phyloP scores from a whole-genome alignment of 345 rosid species.

The Salix viminalis region DNA sequence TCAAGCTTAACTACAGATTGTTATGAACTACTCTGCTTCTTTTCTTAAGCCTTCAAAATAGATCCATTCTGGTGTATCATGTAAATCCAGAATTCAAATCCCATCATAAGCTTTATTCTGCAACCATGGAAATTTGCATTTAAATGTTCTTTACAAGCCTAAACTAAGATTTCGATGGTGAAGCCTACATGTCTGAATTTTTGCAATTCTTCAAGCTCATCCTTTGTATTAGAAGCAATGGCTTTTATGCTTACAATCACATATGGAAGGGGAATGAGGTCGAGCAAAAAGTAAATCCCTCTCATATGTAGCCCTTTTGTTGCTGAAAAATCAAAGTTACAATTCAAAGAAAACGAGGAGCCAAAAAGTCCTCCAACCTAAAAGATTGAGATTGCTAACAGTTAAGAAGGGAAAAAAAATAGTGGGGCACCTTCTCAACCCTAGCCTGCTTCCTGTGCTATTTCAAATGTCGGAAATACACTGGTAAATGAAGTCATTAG shows the following conservation, averaged over 20 bases:
- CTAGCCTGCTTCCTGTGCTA: constrained; percentile 11
- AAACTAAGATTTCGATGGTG: not conserved
- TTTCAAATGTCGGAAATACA: not conserved
- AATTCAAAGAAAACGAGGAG: not conserved
- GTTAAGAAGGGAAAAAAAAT: constrained; percentile 36
- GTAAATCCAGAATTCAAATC: not conserved
- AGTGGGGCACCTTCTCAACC: constrained; percentile 29
- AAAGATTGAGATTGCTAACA: not conserved
- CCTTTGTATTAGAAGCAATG: not conserved
- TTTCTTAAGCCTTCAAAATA: not conserved
- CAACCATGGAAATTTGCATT: not conserved
- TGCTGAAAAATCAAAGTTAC: not conserved
- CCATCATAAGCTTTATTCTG: not conserved
- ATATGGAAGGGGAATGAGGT: too few species aligned
- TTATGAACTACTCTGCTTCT: not conserved
- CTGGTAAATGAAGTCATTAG: not conserved
- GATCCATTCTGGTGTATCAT: not conserved
- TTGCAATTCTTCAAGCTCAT: not conserved
- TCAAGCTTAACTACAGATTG: not conserved
- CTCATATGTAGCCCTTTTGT: not conserved
- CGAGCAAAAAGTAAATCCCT: not conserved
- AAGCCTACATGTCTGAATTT: not conserved
- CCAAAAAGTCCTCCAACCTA: not conserved
- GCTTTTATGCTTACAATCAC: too few species aligned
- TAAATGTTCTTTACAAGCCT: not conserved